Percentiles rank a stretch among this genome's conserved stretches.
Evolutionary conservation across 106 monocot genomes (phyloP).

Genomic region (Dioscorea zingiberensis): DNA sequence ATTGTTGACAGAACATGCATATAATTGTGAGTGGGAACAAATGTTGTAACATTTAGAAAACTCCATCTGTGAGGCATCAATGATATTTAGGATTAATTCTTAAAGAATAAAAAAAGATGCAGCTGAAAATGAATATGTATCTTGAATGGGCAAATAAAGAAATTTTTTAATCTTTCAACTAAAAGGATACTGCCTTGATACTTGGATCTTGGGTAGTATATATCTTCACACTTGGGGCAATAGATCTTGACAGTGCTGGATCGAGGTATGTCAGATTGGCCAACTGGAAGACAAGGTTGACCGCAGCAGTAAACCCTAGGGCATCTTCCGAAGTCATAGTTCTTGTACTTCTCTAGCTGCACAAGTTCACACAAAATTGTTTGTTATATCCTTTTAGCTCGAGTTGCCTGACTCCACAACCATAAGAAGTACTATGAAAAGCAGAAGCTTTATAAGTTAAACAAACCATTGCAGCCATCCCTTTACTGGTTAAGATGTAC

Average conservation of each 20-base stretch:
- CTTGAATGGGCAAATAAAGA: too few species aligned
- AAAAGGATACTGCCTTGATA: conserved; percentile 75
- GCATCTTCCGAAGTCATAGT: conserved; percentile 68
- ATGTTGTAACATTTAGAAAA: too few species aligned
- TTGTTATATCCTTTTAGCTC: too few species aligned
- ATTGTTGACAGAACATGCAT: too few species aligned
- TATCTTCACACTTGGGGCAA: conserved; percentile 52
- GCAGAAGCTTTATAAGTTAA: neutral
- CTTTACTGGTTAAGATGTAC: conserved; percentile 58
- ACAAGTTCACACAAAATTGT: conserved; percentile 6
- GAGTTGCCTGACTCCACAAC: too few species aligned
- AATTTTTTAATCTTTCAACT: neutral
- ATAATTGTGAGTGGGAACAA: too few species aligned
- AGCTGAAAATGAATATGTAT: too few species aligned
- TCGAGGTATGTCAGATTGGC: conserved; percentile 56
- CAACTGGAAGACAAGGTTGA: conserved; percentile 62
- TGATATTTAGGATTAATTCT: too few species aligned
- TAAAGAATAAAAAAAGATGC: too few species aligned
- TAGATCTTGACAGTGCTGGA: conserved; percentile 46
- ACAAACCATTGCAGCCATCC: conserved; percentile 69
- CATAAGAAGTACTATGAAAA: neutral
- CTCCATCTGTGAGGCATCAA: too few species aligned
- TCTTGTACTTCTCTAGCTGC: conserved; percentile 59
- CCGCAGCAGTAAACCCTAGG: conserved; percentile 64
- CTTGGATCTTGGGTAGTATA: conserved; percentile 50